phyloP scores from a whole-genome alignment of 2,329 filamentous ascomycete genomes.

The Fusarium pseudocircinatum region DNA sequence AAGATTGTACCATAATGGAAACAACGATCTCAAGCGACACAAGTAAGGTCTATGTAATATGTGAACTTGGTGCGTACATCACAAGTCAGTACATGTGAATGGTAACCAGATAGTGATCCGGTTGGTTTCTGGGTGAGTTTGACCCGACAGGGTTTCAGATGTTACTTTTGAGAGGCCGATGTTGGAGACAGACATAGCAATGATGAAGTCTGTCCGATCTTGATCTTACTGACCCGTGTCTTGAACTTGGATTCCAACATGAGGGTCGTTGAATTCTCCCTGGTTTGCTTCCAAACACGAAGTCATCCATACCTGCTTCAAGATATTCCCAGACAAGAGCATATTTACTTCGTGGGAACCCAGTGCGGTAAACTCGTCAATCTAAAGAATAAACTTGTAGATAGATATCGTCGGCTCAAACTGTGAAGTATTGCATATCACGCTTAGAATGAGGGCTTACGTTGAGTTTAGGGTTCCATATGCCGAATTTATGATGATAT shows the following conservation, averaged over 20 bases:
- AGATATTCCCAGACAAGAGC: no score
- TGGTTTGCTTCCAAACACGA: not conserved
- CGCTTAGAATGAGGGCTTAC: not conserved
- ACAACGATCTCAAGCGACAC: constrained; percentile 24
- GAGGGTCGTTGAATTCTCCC: not conserved
- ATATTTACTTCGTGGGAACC: not conserved
- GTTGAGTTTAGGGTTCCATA: not conserved
- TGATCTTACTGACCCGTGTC: not conserved
- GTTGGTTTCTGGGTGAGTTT: not conserved
- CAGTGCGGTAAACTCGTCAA: not conserved
- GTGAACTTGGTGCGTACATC: not conserved
- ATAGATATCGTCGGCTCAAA: not conserved
- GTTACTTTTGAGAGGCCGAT: not conserved
- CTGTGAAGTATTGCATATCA: no score
- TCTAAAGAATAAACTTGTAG: no score
- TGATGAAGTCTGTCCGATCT: not conserved
- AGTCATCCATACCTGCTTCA: no score
- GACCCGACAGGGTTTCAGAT: not conserved
- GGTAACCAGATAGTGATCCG: no score
- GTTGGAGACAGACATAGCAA: not conserved
- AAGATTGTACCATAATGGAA: constrained; percentile 47
- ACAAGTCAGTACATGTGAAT: not conserved
- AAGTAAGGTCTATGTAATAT: not conserved
- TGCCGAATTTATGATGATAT: not conserved
- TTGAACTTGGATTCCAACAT: no score